Base-by-base conservation (phyloP, 2,329 filamentous ascomycete genomes). In the Periconia sp. region DNA sequence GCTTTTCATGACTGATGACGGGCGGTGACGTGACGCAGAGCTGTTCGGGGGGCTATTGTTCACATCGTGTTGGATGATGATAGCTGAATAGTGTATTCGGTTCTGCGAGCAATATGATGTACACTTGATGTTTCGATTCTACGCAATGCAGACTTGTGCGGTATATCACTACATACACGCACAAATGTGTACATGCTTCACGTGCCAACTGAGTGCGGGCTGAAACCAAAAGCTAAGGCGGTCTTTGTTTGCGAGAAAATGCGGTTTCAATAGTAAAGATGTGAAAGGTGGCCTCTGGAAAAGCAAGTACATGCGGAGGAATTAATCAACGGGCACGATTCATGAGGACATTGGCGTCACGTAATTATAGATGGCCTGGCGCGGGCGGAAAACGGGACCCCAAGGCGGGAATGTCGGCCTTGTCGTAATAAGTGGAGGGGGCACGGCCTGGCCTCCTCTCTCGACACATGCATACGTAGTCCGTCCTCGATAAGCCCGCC, bases 401-500 rank as follows among this genome's bases (percentile, higher is more conserved):
- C 53, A 49, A 50, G 50, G 33, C 54, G 54, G 54, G 44, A 47
- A 30, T 49, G 40, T 56, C 52, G 50, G 52, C 49, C 54, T 55
- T 55, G 9, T n/a, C 3, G 30, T 17, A 19, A 19, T n/a, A 42
- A 44, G 42, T 19, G 42, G 52, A 46, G 49, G 50, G 55, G 48
- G 57, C 58, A 62, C 58, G 60, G 60, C 40, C 40, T 6, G 45
- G 33, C 49, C 18, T 33, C 14, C 47, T 47, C 23, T 50, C n/a
- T 53, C 52, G 46, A 57, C 52, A 37, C 33, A 37, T 37, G 33
- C 33, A 47, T 56, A 54, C 55, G 45, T 50, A 45, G 47, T 53
- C 52, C 54, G 42, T 44, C 52, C 45, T 51, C 55, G 53, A 55
- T 55, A 52, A 56, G 58, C 57, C 23, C 46, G 52, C 52, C 53